Evolutionary conservation across 208 protist genomes (phyloP), one percentile per base, ranked within the genome.

Genomic region (Crithidia fasciculata): DNA sequence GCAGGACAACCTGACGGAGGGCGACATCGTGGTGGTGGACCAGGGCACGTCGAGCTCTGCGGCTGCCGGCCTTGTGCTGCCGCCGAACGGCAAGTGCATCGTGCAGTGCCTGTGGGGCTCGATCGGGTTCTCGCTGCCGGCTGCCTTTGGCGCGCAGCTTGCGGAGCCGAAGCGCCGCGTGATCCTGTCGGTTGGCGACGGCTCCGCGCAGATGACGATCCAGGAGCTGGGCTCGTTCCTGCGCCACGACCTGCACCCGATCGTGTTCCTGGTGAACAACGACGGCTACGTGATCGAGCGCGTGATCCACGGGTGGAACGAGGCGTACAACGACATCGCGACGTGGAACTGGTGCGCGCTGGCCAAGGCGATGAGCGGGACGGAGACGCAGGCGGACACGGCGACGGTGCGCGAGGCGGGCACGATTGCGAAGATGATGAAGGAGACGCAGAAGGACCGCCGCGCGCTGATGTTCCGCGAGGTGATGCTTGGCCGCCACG

Each of bases 201-300:
- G 72, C 40, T 13, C 81, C 5, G 76, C 82, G 16, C 71, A 82
- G 69, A 82, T 86, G 81, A 86, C 75, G 37, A 65, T 76, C 44
- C 81, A 89, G 76, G 75, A 82, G 74, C 60, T 89, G 50, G 62
- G 79, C 70, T 68, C 78, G 55, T 84, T 85, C 74, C 19, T 65
- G 43, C 84, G 83, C 65, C 44, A 70, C 75, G 59, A 68, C 43
- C 61, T 86, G 58, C 76, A 54, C 49, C 60, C 81, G 41, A 50
- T 80, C 67, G 19, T 83, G 19, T 82, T 89, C 71, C 73, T 86
- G 28, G 67, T 85, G 47, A 83, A 86, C 79, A 86, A 86, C 72
- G 72, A 86, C 57, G 81, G 84, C 69, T 86, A 86, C 64, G 72
- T 80, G 37, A 84, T 84, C 60, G 81, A 88, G 65, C 74, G 75